phyloP scores from a whole-genome alignment of 1,284 basidiomycete species.

The Wallemia mellicola region DNA sequence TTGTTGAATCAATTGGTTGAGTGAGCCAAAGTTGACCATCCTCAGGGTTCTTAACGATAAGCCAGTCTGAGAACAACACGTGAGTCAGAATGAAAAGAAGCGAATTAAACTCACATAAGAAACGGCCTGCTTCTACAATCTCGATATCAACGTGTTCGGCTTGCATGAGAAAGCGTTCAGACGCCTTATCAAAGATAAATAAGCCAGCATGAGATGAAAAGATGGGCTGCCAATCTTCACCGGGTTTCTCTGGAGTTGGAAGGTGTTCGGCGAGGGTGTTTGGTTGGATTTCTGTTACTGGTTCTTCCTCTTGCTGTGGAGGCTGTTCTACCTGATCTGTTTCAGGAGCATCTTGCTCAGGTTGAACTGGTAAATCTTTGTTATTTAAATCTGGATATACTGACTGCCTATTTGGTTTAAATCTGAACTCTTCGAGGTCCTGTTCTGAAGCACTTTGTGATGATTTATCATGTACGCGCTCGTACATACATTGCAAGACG shows the following conservation, averaged over 20 bases:
- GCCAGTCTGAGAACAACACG: conserved; percentile 20
- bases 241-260: background rate
- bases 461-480: conserved; percentile 18
- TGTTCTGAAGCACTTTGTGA: background rate
- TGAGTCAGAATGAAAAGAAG: background rate
- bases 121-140: conserved; percentile 28
- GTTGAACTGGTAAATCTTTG: background rate
- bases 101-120: conserved; percentile 15
- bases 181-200: conserved; percentile 39
- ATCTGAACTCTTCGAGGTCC: conserved; percentile 5
- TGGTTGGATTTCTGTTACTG: background rate
- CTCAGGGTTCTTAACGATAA: conserved; percentile 26
- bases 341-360: background rate
- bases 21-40: conserved; percentile 20
- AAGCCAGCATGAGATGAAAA: conserved; percentile 19
- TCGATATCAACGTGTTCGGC: conserved; percentile 33
- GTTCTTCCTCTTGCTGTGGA: background rate
- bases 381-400: background rate
- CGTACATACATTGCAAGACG: conserved; percentile 78
- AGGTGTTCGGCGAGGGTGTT: background rate
- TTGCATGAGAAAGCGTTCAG: conserved; percentile 39
- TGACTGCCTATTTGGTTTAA: background rate
- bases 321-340: background rate
- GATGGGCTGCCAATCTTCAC: conserved; percentile 3
- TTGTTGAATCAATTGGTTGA: conserved; percentile 19